Base-by-base conservation (phyloP, 192 early-diverging fungal species). In the Backusella macrospora region DNA sequence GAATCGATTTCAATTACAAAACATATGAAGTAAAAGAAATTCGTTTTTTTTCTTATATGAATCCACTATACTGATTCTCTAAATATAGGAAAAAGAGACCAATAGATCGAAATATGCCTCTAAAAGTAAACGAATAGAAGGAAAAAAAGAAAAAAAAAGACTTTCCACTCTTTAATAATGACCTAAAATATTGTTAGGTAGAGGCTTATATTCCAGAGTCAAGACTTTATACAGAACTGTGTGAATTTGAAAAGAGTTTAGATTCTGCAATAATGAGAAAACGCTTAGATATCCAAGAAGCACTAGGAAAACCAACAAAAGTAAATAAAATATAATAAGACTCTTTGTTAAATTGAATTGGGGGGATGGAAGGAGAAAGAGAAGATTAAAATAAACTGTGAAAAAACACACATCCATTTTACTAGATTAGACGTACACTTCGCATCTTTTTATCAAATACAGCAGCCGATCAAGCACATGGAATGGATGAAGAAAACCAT, bases 131-230 rank as follows among this genome's bases (percentile, higher is more conserved):
- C 10, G 10, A 44, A 1, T 44, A 38, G 16, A 65, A 34, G 2
- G 29, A 34, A 34, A 2, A 34, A 34, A 2, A 34, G 2, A 34
- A 34, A 34, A 34, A 34, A 2, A 34, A 34, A 0, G 29, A 34
- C 29, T 34, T 6, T 38, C 0, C 34, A 4, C 5, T n/a, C 5
- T 46, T 46, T 68, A 23, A 42, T 10, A 26, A 21, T 68, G 29
- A 44, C 2, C 10, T 29, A 45, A 14, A 23, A 5, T 6, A 15
- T 0, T 26, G 23, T 43, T 86, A 95, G 90, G 92, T 99, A 77
- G 96, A 96, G 48, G 81, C 90, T 1, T 91, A 92, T 82, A 92
- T 99, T 39, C 96, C 96, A 10, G 98, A 99, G 80, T 95, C 98
- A 37, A 89, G 86, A 43, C 82, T 97, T 37, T 97, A 96, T 77